Conservation (phyloP, 257 asterid species). For the Marsdenia floribunda region DNA sequence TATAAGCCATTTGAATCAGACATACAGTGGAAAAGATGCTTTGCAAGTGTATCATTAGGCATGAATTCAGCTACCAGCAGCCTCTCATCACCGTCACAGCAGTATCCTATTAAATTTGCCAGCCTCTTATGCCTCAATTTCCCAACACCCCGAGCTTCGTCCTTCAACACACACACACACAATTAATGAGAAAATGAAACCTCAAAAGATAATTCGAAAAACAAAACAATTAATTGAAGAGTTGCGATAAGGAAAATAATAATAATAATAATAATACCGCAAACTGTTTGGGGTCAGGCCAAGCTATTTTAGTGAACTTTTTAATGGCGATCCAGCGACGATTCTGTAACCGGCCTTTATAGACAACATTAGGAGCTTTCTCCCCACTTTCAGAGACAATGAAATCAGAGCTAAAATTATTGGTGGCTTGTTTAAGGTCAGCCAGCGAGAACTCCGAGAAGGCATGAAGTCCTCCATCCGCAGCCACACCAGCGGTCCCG, state of each 20-base stretch:
- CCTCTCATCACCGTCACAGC: conserved; percentile 98
- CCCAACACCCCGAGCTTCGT: conserved; percentile 94
- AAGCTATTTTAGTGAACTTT: conserved; percentile 79
- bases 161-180: conserved; percentile 33
- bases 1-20: not conserved
- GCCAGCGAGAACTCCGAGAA: conserved; percentile 77
- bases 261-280: conserved; percentile 34
- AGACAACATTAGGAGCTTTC: conserved; percentile 90
- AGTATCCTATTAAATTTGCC: conserved; percentile 96
- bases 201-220: not conserved
- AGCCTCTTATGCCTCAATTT: conserved; percentile 90
- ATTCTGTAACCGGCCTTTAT: conserved; percentile 73
- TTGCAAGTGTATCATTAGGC: conserved; percentile 97
- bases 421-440: conserved; percentile 80
- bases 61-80: conserved; percentile 90
- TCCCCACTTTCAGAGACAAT: conserved; percentile 95
- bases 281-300: conserved; percentile 97
- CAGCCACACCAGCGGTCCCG: conserved; percentile 43
- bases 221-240: not conserved
- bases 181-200: not conserved
- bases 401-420: conserved; percentile 79
- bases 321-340: conserved; percentile 91
- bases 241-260: not conserved
- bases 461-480: conserved; percentile 31
- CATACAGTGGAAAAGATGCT: conserved; percentile 22